Conservation (phyloP, 176 grass and related monocot genomes). For the Musa acuminata region DNA sequence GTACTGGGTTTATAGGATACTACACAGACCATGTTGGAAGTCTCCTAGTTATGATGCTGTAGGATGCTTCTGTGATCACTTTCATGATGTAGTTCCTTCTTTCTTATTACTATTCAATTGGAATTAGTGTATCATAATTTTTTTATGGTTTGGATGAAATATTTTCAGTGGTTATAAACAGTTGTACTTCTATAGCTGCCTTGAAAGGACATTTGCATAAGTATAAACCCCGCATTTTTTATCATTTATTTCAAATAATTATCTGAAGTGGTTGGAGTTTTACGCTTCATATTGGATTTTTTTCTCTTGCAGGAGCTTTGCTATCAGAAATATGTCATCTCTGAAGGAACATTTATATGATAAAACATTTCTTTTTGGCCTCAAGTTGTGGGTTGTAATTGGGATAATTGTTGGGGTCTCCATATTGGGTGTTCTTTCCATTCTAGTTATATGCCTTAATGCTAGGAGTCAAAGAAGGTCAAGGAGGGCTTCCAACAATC, state of each 20-base stretch:
- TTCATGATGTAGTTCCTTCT: neutral
- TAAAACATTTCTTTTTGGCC: constrained; percentile 72
- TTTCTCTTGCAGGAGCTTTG: constrained; percentile 30
- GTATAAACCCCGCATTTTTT: too few relatives aligned
- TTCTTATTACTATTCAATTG: neutral
- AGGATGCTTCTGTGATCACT: neutral
- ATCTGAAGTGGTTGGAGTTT: neutral
- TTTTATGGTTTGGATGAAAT: neutral
- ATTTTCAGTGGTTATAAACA: too few relatives aligned
- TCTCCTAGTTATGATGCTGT: neutral
- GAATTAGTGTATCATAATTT: neutral
- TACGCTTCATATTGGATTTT: neutral
- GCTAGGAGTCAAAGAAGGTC: constrained; percentile 41
- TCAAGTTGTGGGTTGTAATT: constrained; percentile 91
- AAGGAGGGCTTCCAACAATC: constrained; percentile 35
- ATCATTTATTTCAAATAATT: too few relatives aligned
- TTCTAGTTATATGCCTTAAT: constrained; percentile 58
- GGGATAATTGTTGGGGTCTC: constrained; percentile 71
- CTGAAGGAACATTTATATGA: constrained; percentile 71
- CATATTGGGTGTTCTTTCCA: constrained; percentile 56
- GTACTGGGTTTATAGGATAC: neutral
- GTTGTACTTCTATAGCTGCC: too few relatives aligned
- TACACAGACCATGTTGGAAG: neutral
- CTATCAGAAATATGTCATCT: constrained; percentile 58
- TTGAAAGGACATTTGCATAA: too few relatives aligned